Evolutionary conservation across 1,284 basidiomycete species (phyloP), one percentile per base, ranked within the genome.

Genomic region (Pisolithus thermaeus): DNA sequence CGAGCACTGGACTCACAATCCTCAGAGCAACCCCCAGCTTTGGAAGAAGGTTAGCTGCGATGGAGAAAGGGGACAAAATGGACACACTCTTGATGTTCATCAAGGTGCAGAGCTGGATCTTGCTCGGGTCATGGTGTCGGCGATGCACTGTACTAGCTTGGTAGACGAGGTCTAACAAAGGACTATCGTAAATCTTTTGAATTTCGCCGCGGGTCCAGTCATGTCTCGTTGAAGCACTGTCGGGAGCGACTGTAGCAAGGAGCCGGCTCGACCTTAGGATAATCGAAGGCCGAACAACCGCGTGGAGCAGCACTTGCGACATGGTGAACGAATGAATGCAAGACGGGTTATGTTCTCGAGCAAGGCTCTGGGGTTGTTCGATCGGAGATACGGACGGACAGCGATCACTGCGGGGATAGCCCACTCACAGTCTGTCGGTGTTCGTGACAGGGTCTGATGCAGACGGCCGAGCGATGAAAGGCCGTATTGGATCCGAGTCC

Each of bases 21-120:
- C 73, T 99, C 96, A 45, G 88, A 83, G 65, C 96, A 99, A 57
- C 96, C 96, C 44, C 94, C 93, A 58, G 90, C 91, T 93, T 40
- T 9, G 18, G 35, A 23, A n/a, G 9, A 25, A 11, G 41, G 36
- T 42, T 57, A 7, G 59, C 53, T 32, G 47, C 3, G 36, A 40
- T 45, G 42, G 35, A 30, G 7, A 60, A 57, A 61, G 61, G 58
- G 58, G 56, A 60, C 54, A 53, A 59, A 61, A 56, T 42, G 52
- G 38, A 32, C 88, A 58, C 67, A 93, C 91, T 95, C 73, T 99
- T 99, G 72, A 99, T 99, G 69, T 98, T 99, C 90, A 98, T 95
- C 30, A 99, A 79, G 2, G 96, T 98, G 67, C 95, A 98, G 23
- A 99, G 80, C 73, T 99, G 96, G 35, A 99, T 84, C 71, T 96